Conservation (phyloP, 129 eudicot genomes). For the Calendula officinalis region DNA sequence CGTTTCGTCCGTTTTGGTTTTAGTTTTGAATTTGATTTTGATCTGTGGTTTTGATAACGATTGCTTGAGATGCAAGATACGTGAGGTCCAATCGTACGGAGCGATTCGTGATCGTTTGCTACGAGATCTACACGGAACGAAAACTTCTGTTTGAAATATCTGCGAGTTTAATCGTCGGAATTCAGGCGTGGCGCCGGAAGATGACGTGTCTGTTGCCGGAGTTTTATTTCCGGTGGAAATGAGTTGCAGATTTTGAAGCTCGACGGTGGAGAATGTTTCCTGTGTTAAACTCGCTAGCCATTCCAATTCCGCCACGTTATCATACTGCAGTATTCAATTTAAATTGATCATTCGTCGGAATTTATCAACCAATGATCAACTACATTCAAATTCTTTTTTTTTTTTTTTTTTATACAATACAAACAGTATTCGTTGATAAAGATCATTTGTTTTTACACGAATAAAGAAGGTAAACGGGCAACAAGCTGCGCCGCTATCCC, state of each 20-base stretch:
- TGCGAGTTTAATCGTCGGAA: constrained; percentile 22
- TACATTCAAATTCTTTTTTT: neutral
- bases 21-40: constrained; percentile 3
- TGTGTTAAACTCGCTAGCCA: constrained; percentile 91
- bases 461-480: too few relatives aligned
- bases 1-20: constrained; percentile 2
- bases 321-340: constrained; percentile 48
- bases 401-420: too few relatives aligned
- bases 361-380: neutral
- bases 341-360: neutral
- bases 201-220: constrained; percentile 35
- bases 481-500: too few relatives aligned
- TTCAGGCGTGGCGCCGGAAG: constrained; percentile 5
- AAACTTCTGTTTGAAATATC: constrained; percentile 21
- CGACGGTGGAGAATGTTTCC: constrained; percentile 80
- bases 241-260: constrained; percentile 46
- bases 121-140: constrained; percentile 46
- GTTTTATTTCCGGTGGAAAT: constrained; percentile 33
- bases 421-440: too few relatives aligned
- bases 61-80: constrained; percentile 51
- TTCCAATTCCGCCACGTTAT: constrained; percentile 86
- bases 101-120: constrained; percentile 88
- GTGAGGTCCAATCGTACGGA: constrained; percentile 84
- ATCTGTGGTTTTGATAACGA: neutral
- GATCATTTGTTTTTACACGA: too few relatives aligned